A percentile compares a stretch with the other conserved stretches of the same genome.
Conservation (phyloP, 2,329 filamentous ascomycete species). For the Stagonosporopsis vannaccii region DNA sequence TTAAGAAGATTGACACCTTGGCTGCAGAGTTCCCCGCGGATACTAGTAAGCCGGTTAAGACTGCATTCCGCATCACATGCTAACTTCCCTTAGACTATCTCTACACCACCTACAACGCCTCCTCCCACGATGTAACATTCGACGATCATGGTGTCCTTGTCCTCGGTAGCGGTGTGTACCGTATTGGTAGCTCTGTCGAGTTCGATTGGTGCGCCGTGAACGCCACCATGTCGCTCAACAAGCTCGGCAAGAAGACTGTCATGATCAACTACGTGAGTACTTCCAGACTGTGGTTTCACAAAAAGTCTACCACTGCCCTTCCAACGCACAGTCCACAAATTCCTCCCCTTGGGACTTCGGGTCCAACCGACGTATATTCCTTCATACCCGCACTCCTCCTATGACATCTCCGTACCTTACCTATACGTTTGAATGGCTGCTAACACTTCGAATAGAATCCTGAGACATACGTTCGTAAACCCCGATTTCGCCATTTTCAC, state of each 20-base stretch:
- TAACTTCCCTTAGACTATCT: slow-evolving; percentile 51
- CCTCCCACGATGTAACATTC: slow-evolving; percentile 90
- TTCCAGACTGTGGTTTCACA: background rate
- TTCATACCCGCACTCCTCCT: no score
- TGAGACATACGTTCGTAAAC: background rate
- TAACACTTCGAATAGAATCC: background rate
- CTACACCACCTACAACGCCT: slow-evolving; percentile 97
- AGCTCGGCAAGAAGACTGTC: slow-evolving; percentile 94
- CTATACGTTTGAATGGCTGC: background rate
- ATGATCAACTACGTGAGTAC: slow-evolving; percentile 82
- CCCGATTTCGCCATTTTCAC: background rate
- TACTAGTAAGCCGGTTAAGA: slow-evolving; percentile 80
- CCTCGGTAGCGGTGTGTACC: slow-evolving; percentile 93
- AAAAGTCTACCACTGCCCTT: no score
- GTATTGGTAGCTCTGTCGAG: slow-evolving; percentile 96
- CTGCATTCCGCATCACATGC: no score
- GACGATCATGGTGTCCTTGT: slow-evolving; percentile 91
- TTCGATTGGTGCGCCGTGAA: slow-evolving; percentile 99
- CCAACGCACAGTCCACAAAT: background rate
- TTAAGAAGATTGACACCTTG: slow-evolving; percentile 98
- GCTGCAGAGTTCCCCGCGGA: slow-evolving; percentile 79
- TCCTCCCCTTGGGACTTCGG: no score
- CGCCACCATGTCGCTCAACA: slow-evolving; percentile 79
- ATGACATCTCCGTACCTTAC: no score
- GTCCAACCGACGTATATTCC: no score